Conservation (phyloP, 495 filamentous ascomycete genomes). For the Aspergillus cavernicola region DNA sequence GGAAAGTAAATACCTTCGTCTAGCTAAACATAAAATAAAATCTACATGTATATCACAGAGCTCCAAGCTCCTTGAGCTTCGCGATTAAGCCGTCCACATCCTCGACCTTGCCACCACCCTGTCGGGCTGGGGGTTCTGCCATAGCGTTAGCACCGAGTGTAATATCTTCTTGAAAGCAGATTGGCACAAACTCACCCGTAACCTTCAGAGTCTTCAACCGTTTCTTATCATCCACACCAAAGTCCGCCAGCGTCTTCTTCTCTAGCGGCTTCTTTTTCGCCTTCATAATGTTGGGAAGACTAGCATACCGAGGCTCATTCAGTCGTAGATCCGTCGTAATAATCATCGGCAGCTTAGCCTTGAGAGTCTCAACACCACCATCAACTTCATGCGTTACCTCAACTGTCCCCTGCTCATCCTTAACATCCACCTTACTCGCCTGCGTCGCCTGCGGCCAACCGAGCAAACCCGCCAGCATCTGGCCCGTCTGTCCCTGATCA, state of each 20-base stretch:
- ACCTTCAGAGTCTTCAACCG: slow-evolving; percentile 87
- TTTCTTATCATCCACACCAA: slow-evolving; percentile 66
- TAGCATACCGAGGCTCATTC: slow-evolving; percentile 94
- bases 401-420: slow-evolving; percentile 50
- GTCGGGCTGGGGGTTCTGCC: slow-evolving; percentile 76
- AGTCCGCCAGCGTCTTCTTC: slow-evolving; percentile 82
- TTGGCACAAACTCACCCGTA: slow-evolving; percentile 57
- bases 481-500: slow-evolving; percentile 91
- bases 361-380: slow-evolving; percentile 87
- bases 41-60: slow-evolving; percentile 53
- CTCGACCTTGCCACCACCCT: slow-evolving; percentile 95
- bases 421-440: slow-evolving; percentile 75
- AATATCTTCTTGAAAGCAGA: background rate
- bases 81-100: slow-evolving; percentile 89
- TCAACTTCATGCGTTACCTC: slow-evolving; percentile 89
- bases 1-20: background rate
- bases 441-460: slow-evolving; percentile 94
- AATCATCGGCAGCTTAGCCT: slow-evolving; percentile 78
- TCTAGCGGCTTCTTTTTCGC: slow-evolving; percentile 98
- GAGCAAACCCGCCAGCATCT: slow-evolving; percentile 93
- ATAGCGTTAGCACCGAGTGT: background rate
- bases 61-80: slow-evolving; percentile 94
- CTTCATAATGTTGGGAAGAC: slow-evolving; percentile 98
- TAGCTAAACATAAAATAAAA: background rate
- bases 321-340: slow-evolving; percentile 92